Evolutionary conservation across 2,329 filamentous ascomycete genomes (phyloP), one percentile per base, ranked within the genome.

Genomic region (Sclerotinia nivalis): DNA sequence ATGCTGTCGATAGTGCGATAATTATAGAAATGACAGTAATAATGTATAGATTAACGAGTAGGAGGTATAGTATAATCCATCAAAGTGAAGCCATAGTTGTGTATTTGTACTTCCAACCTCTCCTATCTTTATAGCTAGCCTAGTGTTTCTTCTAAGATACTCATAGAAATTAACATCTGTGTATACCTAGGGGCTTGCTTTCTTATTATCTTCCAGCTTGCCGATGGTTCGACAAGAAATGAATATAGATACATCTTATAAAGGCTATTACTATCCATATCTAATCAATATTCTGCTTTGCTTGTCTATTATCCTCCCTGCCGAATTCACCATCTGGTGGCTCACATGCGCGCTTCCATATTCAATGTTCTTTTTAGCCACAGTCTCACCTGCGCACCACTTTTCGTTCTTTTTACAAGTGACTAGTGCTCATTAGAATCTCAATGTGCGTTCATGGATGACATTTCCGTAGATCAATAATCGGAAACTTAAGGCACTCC

Each of bases 241-340:
- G n/a, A 8, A n/a, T 9, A 13, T 20, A 8, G 49, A 52, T 1
- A 28, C n/a, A 12, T n/a, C 52, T 34, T 34, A 22, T 22, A 20
- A 18, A 55, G 18, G 34, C 52, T 34, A 31, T 34, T 20, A 15
- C 15, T 8, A 20, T 20, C 9, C 1, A 12, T 0, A 8, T 22
- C 1, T 34, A n/a, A 22, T 49, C 22, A 1, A 18, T 1, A 15
- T 2, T 20, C 7, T 31, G 5, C 28, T 5, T 2, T 10, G 1
- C 18, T 20, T 54, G 25, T 4, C 2, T 9, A 18, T 18, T 54
- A 10, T 15, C 15, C 15, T 0, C 15, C 20, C 25, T 28, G 10
- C 10, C n/a, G 31, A 7, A 20, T 10, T 54, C 3, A 0, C 25
- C 4, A 10, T 1, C 18, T 8, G 31, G 4, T 54, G 7, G 31